Base-by-base conservation (phyloP, 176 grass and related monocot genomes). In the Miscanthus lutarioriparius region DNA sequence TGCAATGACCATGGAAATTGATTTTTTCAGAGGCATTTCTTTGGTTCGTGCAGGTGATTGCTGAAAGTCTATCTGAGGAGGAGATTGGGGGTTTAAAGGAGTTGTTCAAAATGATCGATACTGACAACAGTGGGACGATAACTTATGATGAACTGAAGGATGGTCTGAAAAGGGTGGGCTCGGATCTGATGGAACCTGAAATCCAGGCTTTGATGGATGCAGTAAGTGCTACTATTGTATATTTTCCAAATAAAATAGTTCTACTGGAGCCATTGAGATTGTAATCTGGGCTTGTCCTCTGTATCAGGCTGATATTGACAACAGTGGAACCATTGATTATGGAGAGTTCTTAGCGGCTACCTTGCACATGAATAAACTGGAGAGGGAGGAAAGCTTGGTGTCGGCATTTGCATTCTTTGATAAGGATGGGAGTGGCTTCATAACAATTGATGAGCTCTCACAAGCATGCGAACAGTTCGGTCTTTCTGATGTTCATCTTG, bases 61-160 rank as follows among this genome's bases (percentile, higher is more conserved):
- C 95, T 80, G 95, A 95, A 91, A 98, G 91, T 65, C 89, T 98
- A 35, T 95, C 92, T 45, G 95, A 98, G 84, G 95, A 97, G 88
- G 95, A 97, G 85, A 97, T 97, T 62, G 95, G 90, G 47, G 95
- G 95, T 48, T 88, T 97, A 75, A 97, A 91, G 76, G 95, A 97
- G 69, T 62, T 97, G 84, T 97, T 97, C 86, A 97, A 95, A 82
- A 97, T 97, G 95, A 97, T 97, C 2, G 95, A 97, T 63, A 97
- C 95, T 76, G 95, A 97, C 85, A 93, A 91, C 74, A 97, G 95
- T 76, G 95, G 95, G 32, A 95, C 95, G 22, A 97, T 97, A 74
- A 97, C 95, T 79, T 93, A 93, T 73, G 95, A 97, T 72, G 95
- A 97, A 83, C 87, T 98, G 36, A 98, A 91, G 62, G 65, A 90